A percentile compares a stretch with the other conserved stretches of the same genome.
Evolutionary conservation across 768 basidiomycete genomes (phyloP).

Genomic region (Lentinula raphanica): DNA sequence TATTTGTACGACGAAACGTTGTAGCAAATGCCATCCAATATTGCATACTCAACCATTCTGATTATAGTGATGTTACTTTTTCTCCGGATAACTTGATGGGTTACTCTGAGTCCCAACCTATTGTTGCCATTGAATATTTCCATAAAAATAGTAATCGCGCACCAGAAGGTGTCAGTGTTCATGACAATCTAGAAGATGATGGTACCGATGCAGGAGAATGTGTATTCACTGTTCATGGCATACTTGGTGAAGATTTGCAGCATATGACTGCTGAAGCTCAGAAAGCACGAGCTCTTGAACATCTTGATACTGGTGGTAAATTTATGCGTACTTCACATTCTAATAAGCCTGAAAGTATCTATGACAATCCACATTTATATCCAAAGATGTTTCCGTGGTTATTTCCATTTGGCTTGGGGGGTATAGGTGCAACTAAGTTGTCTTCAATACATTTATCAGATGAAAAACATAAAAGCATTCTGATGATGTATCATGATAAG

Average conservation of each 20-base stretch:
- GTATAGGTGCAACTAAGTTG: slow-evolving; percentile 11
- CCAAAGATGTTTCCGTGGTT: slow-evolving; percentile 39
- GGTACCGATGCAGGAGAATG: slow-evolving; percentile 26
- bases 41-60: slow-evolving; percentile 29
- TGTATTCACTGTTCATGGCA: slow-evolving; percentile 32
- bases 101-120: slow-evolving; percentile 20
- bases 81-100: slow-evolving; percentile 18
- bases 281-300: slow-evolving; percentile 21
- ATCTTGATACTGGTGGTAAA: slow-evolving; percentile 18
- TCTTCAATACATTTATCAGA: slow-evolving; percentile 11
- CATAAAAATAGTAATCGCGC: background rate
- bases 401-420: slow-evolving; percentile 32
- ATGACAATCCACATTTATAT: slow-evolving; percentile 29
- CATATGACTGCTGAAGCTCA: slow-evolving; percentile 13
- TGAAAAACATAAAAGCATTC: slow-evolving; percentile 15
- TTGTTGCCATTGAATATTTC: slow-evolving; percentile 20
- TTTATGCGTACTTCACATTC: slow-evolving; percentile 24
- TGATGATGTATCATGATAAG: slow-evolving; percentile 31
- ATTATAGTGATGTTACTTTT: slow-evolving; percentile 27
- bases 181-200: slow-evolving; percentile 23
- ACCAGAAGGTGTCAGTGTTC: slow-evolving; percentile 6
- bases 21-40: slow-evolving; percentile 27
- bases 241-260: slow-evolving; percentile 21
- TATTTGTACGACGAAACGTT: slow-evolving; percentile 21
- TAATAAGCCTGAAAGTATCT: slow-evolving; percentile 17